These are phyloP conservation scores for Straminergon stramineum DNA, from an alignment of 225 moss, liverwort and hornwort species.

Conservation along the genomic window DNA sequence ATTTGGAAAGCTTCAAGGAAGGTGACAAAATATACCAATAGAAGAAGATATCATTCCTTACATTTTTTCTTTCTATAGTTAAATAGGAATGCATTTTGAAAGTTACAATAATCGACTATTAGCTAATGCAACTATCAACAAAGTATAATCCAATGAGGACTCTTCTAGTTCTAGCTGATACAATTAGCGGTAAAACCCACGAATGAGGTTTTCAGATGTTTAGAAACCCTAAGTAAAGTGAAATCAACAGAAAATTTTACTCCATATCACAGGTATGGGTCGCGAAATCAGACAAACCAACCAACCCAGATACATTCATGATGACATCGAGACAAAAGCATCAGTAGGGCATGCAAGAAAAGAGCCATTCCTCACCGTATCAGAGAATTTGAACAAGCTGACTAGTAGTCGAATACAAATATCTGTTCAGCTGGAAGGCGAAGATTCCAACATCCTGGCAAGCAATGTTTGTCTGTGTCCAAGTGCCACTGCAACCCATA, in stretches of 20 bases:
- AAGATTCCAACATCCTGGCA: constrained; percentile 39
- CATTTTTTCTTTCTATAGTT: not conserved
- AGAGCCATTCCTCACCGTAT: not conserved
- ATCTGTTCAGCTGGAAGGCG: constrained; percentile 17
- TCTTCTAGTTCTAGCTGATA: not conserved
- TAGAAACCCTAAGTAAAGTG: not conserved
- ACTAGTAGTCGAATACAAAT: not conserved
- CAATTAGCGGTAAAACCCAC: not conserved
- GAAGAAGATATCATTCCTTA: not conserved
- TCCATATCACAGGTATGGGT: not conserved
- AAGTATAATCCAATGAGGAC: not conserved
- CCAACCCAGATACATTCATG: not conserved
- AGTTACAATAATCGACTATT: not conserved
- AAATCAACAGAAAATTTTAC: not conserved
- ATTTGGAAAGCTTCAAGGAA: not conserved
- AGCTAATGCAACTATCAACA: not conserved
- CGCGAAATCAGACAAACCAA: not conserved
- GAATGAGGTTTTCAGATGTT: not conserved
- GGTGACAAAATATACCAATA: not conserved
- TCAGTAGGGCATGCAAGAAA: not conserved
- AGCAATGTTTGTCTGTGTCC: constrained; percentile 40
- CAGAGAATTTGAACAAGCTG: not conserved
- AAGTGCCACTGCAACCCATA: constrained; percentile 45
- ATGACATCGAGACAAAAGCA: not conserved
- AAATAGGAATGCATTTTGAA: not conserved